phyloP scores from a whole-genome alignment of 495 filamentous ascomycete genomes.

The Penicillium bialowiezense region DNA sequence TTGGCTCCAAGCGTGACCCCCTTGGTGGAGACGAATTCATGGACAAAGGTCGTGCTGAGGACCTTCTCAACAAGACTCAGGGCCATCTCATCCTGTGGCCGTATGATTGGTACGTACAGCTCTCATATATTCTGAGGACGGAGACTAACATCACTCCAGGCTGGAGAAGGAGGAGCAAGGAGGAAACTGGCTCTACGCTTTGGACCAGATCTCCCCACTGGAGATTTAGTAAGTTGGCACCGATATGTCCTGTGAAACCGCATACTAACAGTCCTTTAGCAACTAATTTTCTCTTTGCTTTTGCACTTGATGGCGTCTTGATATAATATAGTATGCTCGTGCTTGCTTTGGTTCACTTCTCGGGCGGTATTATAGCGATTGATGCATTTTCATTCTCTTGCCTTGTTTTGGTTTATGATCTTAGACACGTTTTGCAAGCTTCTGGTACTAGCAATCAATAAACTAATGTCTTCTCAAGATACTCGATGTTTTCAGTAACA shows the following conservation, averaged over 20 bases:
- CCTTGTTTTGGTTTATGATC: neutral
- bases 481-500: neutral
- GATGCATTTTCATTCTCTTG: conserved; percentile 13
- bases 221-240: conserved; percentile 83
- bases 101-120: conserved; percentile 71
- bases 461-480: neutral
- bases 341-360: conserved; percentile 8
- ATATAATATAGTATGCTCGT: conserved; percentile 3
- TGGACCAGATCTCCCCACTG: conserved; percentile 91
- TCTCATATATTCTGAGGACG: neutral
- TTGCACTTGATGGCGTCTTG: conserved; percentile 18
- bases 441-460: neutral
- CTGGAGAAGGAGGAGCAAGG: conserved; percentile 83
- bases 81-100: conserved; percentile 89
- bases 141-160: conserved; percentile 31
- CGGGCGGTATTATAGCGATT: conserved; percentile 10
- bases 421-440: neutral
- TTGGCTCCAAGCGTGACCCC: conserved; percentile 69
- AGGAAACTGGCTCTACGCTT: conserved; percentile 95
- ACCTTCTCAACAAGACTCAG: conserved; percentile 77
- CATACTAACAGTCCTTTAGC: conserved; percentile 18
- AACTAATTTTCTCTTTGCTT: conserved; percentile 22
- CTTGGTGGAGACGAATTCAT: conserved; percentile 70
- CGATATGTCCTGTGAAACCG: neutral
- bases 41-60: conserved; percentile 69